These are phyloP conservation scores for Rhododendron williamsianum DNA, from an alignment of 148 eudicot species.

Conservation along the genomic window DNA sequence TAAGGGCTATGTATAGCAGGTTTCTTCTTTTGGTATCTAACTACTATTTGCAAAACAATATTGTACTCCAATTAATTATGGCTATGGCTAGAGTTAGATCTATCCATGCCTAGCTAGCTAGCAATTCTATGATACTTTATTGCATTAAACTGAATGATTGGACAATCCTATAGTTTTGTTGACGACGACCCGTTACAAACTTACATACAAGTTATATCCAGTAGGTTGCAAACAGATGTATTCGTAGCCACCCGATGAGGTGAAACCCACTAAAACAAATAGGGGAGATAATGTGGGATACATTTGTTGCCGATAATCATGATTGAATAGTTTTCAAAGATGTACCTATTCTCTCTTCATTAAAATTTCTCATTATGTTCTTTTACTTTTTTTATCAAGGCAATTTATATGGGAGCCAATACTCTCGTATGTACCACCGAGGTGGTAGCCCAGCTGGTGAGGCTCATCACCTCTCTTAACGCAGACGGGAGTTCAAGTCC, in stretches of 20 bases:
- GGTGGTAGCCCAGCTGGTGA: too few relatives aligned
- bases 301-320: background rate
- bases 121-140: background rate
- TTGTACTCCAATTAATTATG: background rate
- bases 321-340: too few relatives aligned
- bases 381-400: background rate
- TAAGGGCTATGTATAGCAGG: background rate
- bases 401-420: background rate
- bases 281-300: background rate
- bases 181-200: background rate
- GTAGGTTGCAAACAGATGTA: background rate
- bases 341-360: background rate
- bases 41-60: background rate
- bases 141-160: background rate
- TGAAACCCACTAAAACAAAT: background rate
- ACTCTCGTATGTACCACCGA: background rate
- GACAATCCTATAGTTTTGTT: too few relatives aligned
- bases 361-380: background rate
- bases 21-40: background rate
- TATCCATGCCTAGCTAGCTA: background rate
- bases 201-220: too few relatives aligned
- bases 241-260: background rate
- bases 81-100: background rate
- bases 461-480: too few relatives aligned
- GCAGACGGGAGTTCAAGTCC: too few relatives aligned